Percentiles rank a stretch among this genome's conserved stretches.
These are phyloP conservation scores for Byssothecium circinans DNA, from an alignment of 2,329 filamentous ascomycete species.

Conservation along the genomic window DNA sequence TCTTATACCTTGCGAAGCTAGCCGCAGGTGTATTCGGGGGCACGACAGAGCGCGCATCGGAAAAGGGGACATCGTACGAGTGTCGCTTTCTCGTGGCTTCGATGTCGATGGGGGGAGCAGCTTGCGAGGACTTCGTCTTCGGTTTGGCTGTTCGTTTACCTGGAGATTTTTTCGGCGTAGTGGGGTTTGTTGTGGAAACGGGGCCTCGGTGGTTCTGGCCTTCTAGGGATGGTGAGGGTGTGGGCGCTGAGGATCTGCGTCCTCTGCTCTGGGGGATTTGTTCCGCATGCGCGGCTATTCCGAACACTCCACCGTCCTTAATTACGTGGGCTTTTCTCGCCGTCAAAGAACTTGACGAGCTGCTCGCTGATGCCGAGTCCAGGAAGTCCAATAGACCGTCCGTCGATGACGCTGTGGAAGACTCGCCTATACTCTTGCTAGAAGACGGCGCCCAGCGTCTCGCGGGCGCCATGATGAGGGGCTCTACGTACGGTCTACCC, in stretches of 20 bases:
- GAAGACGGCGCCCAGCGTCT: not conserved
- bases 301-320: not conserved
- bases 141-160: not conserved
- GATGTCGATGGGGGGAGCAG: not conserved
- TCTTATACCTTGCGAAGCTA: not conserved
- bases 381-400: not conserved
- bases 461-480: constrained; percentile 9
- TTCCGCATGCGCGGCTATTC: not conserved
- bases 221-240: constrained; percentile 4
- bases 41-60: constrained; percentile 5
- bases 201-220: not conserved
- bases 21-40: constrained; percentile 15
- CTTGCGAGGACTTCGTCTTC: not conserved
- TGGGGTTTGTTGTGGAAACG: not conserved
- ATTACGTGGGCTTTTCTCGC: not conserved
- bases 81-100: not conserved
- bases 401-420: not conserved
- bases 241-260: constrained; percentile 6
- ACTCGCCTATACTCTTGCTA: not conserved
- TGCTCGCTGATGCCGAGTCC: not conserved
- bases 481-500: constrained; percentile 7
- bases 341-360: not conserved
- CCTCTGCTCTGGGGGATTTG: not conserved
- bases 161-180: not conserved
- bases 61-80: constrained; percentile 12